These are phyloP conservation scores for Solanum habrochaites DNA, from an alignment of 257 asterid genomes.

Conservation along the genomic window DNA sequence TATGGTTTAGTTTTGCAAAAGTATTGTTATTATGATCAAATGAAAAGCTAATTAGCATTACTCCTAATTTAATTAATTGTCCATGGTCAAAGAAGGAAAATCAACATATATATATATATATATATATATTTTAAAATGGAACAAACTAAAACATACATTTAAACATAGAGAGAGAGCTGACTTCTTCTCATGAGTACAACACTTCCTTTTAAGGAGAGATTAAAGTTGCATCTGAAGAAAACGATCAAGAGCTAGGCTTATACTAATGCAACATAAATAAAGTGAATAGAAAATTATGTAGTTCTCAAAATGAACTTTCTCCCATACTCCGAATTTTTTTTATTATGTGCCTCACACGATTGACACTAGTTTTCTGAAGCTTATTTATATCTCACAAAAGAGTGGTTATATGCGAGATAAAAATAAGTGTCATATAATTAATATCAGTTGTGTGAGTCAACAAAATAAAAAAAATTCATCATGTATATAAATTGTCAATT, in stretches of 20 bases:
- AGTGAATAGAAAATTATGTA: neutral
- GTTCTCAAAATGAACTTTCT: neutral
- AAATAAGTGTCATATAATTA: neutral
- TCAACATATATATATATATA: neutral
- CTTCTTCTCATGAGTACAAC: neutral
- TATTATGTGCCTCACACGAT: neutral
- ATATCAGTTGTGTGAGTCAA: neutral
- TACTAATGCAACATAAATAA: neutral
- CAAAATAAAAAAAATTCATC: neutral
- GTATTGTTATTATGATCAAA: neutral
- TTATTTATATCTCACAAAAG: neutral
- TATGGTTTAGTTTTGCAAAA: neutral
- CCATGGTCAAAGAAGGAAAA: neutral
- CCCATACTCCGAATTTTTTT: neutral
- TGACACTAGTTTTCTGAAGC: neutral
- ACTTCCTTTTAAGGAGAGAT: neutral
- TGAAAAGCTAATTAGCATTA: neutral
- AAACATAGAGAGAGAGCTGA: neutral
- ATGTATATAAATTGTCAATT: neutral
- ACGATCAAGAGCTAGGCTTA: neutral
- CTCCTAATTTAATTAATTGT: neutral
- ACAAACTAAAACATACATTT: neutral
- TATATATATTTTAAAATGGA: too few relatives aligned
- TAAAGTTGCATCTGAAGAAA: neutral
- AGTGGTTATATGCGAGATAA: neutral